Percentiles rank a stretch among this genome's conserved stretches.
Conservation (phyloP, 148 eudicot species). For the Rhododendron ferrugineum region DNA sequence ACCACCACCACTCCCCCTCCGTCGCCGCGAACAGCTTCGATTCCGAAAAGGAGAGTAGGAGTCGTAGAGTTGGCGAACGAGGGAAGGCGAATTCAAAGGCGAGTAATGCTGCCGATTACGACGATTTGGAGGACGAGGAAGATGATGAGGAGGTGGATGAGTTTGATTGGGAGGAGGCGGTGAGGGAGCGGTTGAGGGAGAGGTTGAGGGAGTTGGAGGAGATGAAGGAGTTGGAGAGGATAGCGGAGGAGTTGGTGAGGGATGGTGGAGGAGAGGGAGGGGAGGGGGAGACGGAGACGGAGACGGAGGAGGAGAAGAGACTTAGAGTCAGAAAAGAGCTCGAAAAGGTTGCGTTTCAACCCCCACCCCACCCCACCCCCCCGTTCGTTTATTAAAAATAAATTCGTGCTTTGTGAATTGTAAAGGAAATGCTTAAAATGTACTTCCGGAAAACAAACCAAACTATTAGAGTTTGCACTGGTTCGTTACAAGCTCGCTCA, state of each 20-base stretch:
- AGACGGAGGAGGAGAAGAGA: slow-evolving; percentile 79
- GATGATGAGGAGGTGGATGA: slow-evolving; percentile 12
- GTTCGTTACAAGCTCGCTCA: too few species aligned
- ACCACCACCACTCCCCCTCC: neutral
- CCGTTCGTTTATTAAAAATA: neutral
- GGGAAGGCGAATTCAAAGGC: neutral
- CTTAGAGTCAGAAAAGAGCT: slow-evolving; percentile 81
- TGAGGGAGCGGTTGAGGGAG: slow-evolving; percentile 88
- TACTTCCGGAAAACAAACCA: too few species aligned
- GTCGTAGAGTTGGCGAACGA: neutral
- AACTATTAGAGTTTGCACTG: too few species aligned
- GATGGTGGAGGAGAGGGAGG: slow-evolving; percentile 23
- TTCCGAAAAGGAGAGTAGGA: neutral
- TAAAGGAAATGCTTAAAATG: neutral
- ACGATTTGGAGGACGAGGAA: neutral
- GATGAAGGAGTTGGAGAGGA: slow-evolving; percentile 78
- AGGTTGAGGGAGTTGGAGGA: slow-evolving; percentile 78
- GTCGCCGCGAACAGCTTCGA: neutral
- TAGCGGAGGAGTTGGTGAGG: slow-evolving; percentile 73
- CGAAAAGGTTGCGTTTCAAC: slow-evolving; percentile 59
- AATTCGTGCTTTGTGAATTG: neutral
- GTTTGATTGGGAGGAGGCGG: slow-evolving; percentile 72
- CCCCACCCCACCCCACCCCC: too few species aligned
- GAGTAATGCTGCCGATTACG: neutral
- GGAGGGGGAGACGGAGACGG: slow-evolving; percentile 35